Evolutionary conservation across 208 protist species (phyloP), one percentile per base, ranked within the genome.

Genomic region (Leishmania gerbilli): DNA sequence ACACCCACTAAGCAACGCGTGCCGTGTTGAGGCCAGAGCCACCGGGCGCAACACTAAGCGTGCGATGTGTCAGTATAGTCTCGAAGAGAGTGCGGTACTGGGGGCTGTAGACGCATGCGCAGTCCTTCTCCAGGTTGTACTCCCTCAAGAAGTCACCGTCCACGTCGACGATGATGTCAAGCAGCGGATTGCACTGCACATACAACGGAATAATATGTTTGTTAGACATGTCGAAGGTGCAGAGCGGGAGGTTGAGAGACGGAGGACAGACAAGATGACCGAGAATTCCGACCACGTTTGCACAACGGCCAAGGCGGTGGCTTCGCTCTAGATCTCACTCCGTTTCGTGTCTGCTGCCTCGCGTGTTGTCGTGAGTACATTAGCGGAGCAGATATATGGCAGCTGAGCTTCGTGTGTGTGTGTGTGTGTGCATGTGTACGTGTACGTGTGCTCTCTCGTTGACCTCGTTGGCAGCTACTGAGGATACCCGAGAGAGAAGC

Each of bases 1-100:
- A 80, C 76, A 98, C 86, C 96, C 97, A 99, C 90, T 99, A 95
- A 45, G 92, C 93, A 42, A 99, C 98, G 67, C 99, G 93, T 21
- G 99, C 98, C 34, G 97, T 93, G 94, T 99, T 99, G 83, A 99
- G 97, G 15, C 98, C 99, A 47, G 99, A 93, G 71, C 99, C 99
- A 64, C 99, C 99, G 13, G 99, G 98, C 49, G 99, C 96, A 85
- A 98, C 88, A 82, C 99, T 96, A 42, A 93, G 85, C 84, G 99
- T 98, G 53, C 91, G 91, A 17, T 99, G 84, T 51, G 90, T 81
- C 67, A 99, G 87, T 86, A 99, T 99, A 8, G 92, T 93, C 27
- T 99, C 99, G 15, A 98, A 96, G 31, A 99, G 89, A 84, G 99
- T 98, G 79, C 90, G 69, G 91, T 83, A 78, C 81, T 85, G 75